These are phyloP conservation scores for Starmera quercuum DNA, from an alignment of 805 yeast species.

Conservation along the genomic window DNA sequence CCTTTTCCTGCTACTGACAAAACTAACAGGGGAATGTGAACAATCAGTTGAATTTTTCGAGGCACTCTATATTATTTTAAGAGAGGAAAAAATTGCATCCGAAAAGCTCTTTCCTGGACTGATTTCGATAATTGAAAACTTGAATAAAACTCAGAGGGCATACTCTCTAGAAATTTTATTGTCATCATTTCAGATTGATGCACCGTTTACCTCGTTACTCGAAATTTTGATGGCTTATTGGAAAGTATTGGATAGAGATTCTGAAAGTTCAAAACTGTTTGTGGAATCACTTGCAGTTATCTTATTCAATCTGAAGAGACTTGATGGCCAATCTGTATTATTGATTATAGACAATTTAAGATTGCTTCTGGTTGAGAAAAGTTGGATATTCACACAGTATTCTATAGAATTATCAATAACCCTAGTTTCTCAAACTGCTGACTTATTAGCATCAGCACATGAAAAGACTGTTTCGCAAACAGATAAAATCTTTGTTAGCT, in stretches of 20 bases:
- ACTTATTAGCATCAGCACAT: not conserved
- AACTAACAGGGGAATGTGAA: constrained; percentile 10
- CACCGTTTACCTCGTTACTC: constrained; percentile 7
- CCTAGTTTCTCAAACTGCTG: constrained; percentile 23
- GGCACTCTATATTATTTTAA: constrained; percentile 27
- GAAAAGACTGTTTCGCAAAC: constrained; percentile 8
- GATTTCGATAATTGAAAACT: constrained; percentile 5
- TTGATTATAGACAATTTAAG: constrained; percentile 23
- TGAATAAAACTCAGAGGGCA: constrained; percentile 3
- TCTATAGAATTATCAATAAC: constrained; percentile 48
- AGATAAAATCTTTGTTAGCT: constrained; percentile 26
- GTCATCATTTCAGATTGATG: constrained; percentile 12
- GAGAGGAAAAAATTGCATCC: constrained; percentile 15
- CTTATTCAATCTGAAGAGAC: not conserved
- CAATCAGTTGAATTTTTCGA: constrained; percentile 20
- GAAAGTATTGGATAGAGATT: constrained; percentile 4
- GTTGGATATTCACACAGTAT: constrained; percentile 61
- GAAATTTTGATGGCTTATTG: constrained; percentile 16
- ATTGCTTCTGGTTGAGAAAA: constrained; percentile 35
- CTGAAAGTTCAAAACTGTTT: constrained; percentile 3
- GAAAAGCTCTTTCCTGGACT: constrained; percentile 16
- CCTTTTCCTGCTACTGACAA: constrained; percentile 22
- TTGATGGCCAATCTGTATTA: constrained; percentile 1
- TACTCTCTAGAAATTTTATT: constrained; percentile 12
- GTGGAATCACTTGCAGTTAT: constrained; percentile 11